Conservation (phyloP, 768 basidiomycete genomes). For the Tylopilus sp. region DNA sequence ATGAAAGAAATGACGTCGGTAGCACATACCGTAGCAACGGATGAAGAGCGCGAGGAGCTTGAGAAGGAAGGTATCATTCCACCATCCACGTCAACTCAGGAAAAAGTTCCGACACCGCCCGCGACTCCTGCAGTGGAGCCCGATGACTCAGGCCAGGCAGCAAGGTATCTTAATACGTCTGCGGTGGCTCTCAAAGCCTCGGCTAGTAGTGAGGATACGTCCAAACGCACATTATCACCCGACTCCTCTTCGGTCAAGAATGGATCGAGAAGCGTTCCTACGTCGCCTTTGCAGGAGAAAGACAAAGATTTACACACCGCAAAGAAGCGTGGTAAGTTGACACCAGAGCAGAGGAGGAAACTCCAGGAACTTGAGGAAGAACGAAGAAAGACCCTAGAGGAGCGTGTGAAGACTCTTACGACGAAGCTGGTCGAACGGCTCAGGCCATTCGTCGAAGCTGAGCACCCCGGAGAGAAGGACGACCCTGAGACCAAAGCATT, state of each 20-base stretch:
- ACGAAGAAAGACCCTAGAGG: slow-evolving; percentile 74
- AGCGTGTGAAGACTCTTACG: slow-evolving; percentile 70
- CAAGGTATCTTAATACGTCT: slow-evolving; percentile 12
- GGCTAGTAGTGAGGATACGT: slow-evolving; percentile 14
- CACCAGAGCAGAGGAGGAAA: slow-evolving; percentile 83
- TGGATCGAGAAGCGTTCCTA: slow-evolving; percentile 22
- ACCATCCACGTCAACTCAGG: slow-evolving; percentile 16
- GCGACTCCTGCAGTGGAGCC: slow-evolving; percentile 15
- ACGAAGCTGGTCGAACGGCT: slow-evolving; percentile 81
- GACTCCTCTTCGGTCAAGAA: slow-evolving; percentile 18
- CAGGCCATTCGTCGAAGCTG: slow-evolving; percentile 88
- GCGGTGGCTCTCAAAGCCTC: slow-evolving; percentile 18
- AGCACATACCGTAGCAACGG: slow-evolving; percentile 83
- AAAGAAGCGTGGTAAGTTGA: slow-evolving; percentile 49
- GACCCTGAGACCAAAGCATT: slow-evolving; percentile 84
- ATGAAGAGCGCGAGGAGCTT: slow-evolving; percentile 88
- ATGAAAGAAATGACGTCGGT: slow-evolving; percentile 92
- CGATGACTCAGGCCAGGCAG: slow-evolving; percentile 3
- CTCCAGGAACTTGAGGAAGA: slow-evolving; percentile 79
- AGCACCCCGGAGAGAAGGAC: slow-evolving; percentile 71
- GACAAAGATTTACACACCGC: slow-evolving; percentile 37
- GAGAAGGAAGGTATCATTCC: slow-evolving; percentile 59
- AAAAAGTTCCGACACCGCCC: slow-evolving; percentile 14
- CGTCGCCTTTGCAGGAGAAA: slow-evolving; percentile 29
- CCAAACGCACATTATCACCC: slow-evolving; percentile 13